phyloP scores from a whole-genome alignment of 306 rosid species.

The Pyrus pyrifolia region DNA sequence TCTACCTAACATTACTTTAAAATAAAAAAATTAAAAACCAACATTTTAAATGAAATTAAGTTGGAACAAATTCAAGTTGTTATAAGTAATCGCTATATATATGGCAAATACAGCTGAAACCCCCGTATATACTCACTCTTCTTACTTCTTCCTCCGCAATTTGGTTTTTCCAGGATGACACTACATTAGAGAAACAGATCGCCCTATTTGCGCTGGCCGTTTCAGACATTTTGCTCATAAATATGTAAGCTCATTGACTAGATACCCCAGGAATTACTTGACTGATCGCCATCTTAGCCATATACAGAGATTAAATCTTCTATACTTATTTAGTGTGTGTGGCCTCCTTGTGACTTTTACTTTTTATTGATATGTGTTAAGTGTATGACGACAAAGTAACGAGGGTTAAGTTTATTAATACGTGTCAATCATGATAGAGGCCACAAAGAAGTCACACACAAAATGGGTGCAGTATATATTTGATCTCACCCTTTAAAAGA shows the following conservation, averaged over 20 bases:
- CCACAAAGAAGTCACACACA: too few species aligned
- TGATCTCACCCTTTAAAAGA: too few species aligned
- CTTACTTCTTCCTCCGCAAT: background rate
- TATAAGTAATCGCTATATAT: background rate
- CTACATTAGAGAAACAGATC: conserved; percentile 80
- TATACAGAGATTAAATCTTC: background rate
- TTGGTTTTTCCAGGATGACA: conserved; percentile 64
- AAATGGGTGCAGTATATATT: too few species aligned
- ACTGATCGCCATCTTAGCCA: background rate
- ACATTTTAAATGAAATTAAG: background rate
- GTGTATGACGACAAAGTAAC: too few species aligned
- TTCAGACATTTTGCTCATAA: conserved; percentile 72
- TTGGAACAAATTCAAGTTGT: background rate
- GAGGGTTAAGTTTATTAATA: too few species aligned
- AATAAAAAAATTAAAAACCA: too few species aligned
- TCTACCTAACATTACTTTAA: too few species aligned
- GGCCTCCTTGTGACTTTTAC: too few species aligned
- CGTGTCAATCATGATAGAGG: too few species aligned
- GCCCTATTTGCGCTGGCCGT: conserved; percentile 80
- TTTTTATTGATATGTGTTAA: too few species aligned
- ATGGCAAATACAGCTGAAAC: background rate
- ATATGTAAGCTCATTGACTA: conserved; percentile 42
- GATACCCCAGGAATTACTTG: background rate
- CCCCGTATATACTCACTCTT: background rate
- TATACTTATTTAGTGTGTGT: background rate